These are phyloP conservation scores for Chlamydomonas sp. DNA, from an alignment of 139 green algal genomes.

Conservation along the genomic window DNA sequence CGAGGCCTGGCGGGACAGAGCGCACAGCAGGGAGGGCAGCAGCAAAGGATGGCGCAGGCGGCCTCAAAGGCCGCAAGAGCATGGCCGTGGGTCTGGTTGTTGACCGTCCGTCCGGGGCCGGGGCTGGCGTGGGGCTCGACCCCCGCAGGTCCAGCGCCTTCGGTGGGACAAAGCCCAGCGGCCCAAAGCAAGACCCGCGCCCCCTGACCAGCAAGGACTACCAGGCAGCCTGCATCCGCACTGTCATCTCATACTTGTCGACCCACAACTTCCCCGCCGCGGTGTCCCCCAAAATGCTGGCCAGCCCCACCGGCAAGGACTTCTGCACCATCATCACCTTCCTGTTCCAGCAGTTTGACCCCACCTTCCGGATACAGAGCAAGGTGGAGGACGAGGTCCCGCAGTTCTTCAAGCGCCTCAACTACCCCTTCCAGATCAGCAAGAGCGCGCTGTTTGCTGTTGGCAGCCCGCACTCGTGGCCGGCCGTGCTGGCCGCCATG, in stretches of 20 bases:
- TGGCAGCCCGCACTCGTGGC: constrained; percentile 94
- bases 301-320: constrained; percentile 91
- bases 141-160: constrained; percentile 64
- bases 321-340: constrained; percentile 92
- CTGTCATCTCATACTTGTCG: constrained; percentile 86
- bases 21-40: constrained; percentile 24
- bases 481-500: constrained; percentile 85
- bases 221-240: constrained; percentile 73
- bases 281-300: constrained; percentile 84
- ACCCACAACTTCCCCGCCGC: constrained; percentile 83
- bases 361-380: constrained; percentile 71
- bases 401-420: constrained; percentile 91
- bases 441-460: constrained; percentile 92
- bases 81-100: constrained; percentile 42
- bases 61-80: constrained; percentile 52
- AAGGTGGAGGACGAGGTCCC: constrained; percentile 93
- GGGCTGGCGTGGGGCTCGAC: not conserved
- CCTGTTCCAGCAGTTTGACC: constrained; percentile 84
- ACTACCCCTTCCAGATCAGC: constrained; percentile 93
- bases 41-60: constrained; percentile 20
- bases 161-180: constrained; percentile 55
- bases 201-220: constrained; percentile 84
- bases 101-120: not conserved
- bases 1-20: constrained; percentile 35
- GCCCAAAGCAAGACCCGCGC: constrained; percentile 76